Evolutionary conservation across 805 yeast species (phyloP), one percentile per base, ranked within the genome.

Genomic region (Candida cerambycidarum): DNA sequence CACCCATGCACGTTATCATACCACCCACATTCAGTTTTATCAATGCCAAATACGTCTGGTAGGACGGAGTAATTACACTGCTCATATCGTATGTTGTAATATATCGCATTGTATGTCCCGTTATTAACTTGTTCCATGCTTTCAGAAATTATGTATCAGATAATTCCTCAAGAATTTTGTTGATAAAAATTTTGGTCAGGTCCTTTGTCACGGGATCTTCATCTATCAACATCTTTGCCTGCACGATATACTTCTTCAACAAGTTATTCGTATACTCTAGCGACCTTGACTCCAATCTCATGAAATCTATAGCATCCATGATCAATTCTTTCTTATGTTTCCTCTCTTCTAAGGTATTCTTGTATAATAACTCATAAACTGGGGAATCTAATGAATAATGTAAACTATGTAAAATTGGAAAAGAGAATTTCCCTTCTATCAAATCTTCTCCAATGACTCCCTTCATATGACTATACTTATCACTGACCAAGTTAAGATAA

Each of bases 341-440:
- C 23, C 65, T 36, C 37, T 55, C 56, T 24, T 46, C 52, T 27
- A 48, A n/a, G 4, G 25, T 32, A 12, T 39, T 35, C 3, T 46
- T 52, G n/a, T 52, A 52, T 30, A 63, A 46, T 7, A 65, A 38
- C 18, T 40, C 43, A 39, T 56, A 55, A 3, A 66, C 56, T 1
- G 66, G 65, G 8, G 56, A 50, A 17, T 41, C 29, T 7, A 43
- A 18, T 12, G 46, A 41, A n/a, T 42, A 16, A 6, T 47, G 17
- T 29, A 62, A 45, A 43, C 66, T 58, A 59, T 88, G 93, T 13
- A 90, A 75, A 2, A 90, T 80, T 0, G 97, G 97, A 48, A 87
- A 85, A 0, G 96, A 87, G 46, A 85, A 78, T 61, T 89, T 90
- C 0, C 97, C 97, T 59, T 90, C 97, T 0, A 89, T 79, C 23